Evolutionary conservation across 2,329 filamentous ascomycete species (phyloP), one percentile per base, ranked within the genome.

Genomic region (Penicillium digitatum): DNA sequence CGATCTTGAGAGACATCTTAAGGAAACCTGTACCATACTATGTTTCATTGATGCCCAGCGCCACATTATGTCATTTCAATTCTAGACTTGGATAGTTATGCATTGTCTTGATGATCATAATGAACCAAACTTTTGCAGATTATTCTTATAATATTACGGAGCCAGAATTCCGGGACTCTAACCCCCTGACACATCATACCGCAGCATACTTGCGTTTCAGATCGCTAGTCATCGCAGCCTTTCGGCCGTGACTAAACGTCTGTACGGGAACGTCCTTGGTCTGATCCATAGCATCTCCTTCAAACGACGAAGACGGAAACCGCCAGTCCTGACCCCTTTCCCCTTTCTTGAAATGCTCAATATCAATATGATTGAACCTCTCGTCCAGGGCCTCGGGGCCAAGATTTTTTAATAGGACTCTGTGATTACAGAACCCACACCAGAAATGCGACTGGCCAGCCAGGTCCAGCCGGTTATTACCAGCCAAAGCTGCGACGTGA

Each of bases 401-500:
- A 32, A 74, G 73, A 22, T 76, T 74, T 31, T 74, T 67, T 29
- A 85, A 76, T n/a, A 75, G 70, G 14, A 90, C 74, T 20, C 85
- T 77, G 18, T 73, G 65, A 16, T 74, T 66, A 69, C 90, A 96
- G 69, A 96, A 95, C 0, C 91, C 91, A 66, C 92, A 96, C 91
- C 91, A 96, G 72, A 90, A 96, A 6, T 81, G 78, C 2, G 76
- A 74, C 60, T 87, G 83, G 29, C 81, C 82, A 56, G 87, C 86
- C 14, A 82, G 78, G 0, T 87, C 87, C 27, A 89, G 82, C 7
- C 82, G 82, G 60, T 82, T 83, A 6, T 70, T 74, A 27, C 81
- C 78, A 1, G 84, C 65, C 5, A 65, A 59, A 24, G 65, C 55
- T 5, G 58, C 57, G 9, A 76, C 65, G 5, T 68, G 51, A 0